Evolutionary conservation across 176 grass and related monocot genomes (phyloP), one percentile per base, ranked within the genome.

Genomic region (Alopecurus myosuroides): DNA sequence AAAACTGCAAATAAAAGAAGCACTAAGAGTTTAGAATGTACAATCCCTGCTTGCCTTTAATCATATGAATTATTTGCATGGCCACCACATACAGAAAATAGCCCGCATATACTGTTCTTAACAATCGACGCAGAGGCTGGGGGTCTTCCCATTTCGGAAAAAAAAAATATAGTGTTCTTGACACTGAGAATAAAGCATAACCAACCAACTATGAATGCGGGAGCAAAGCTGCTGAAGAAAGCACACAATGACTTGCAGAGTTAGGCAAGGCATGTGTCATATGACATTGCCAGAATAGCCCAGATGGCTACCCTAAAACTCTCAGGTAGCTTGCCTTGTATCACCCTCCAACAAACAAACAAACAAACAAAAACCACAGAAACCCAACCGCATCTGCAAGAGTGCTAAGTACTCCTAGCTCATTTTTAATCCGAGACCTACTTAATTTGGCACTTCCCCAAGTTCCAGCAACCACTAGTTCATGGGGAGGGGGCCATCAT

Each of bases 381-480:
- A 80, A 84, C 67, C 40, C 14, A 70, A 70, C 69, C 19, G 20
- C 41, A 45, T 60, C 61, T 51, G 41, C 39, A 50, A 40, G 12
- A 26, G 45, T 70, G 69, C 49, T 31, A 87, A 77, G 4, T 48
- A 48, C 45, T 48, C 15, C 52, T n/a, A 87, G 55, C 33, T 15
- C 76, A 66, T 51, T 87, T 87, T 81, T 60, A 22, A 76, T 76
- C n/a, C 60, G 60, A 76, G 50, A 51, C 41, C 60, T 57, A 35
- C 85, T 84, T 28, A 81, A 80, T 84, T 87, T 84, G 60, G 60
- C 40, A 28, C 33, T 20, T 80, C 79, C 50, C 39, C 55, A 28
- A 84, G 85, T 76, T 78, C 76, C 80, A 87, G 76, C 81, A 61
- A 87, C 85, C 72, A 70, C 60, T 70, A 10, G 14, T 30, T 48